Base-by-base conservation (phyloP, 768 basidiomycete species). In the Dictyophora rubrovolvata region DNA sequence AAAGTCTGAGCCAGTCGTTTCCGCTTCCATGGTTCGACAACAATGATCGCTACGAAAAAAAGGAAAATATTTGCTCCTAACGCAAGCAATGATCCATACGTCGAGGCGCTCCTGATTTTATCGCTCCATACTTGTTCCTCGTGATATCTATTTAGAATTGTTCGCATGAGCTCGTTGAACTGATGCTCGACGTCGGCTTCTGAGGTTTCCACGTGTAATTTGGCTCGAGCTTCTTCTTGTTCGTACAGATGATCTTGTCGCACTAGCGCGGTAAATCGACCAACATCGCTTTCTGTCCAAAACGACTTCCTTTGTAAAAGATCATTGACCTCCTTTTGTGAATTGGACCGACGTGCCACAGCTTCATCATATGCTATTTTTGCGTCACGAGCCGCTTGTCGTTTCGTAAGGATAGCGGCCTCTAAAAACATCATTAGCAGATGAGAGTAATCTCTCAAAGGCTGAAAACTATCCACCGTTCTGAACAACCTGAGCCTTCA, bases 111-210 rank as follows among this genome's bases (percentile, higher is more conserved):
- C 36, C 96, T 84, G 61, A 99, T 96, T 73, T 99, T 99, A 76
- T 99, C 95, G 55, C 90, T 93, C 96, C 96, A 99, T 1, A 97
- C 84, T 70, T 99, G 96, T 69, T 99, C 96, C 72, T 97, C 95
- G 73, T 98, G 95, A 70, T 98, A 98, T 2, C 59, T 80, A 53
- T 82, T 84, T 60, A 99, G 79, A 66, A 98, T 98, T 10, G 81
- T 77, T 58, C 84, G 84, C 86, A 95, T 89, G 63, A 97, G 79
- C 67, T 84, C 86, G 66, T 79, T 85, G 69, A 98, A 96, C 64
- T 87, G 89, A 49, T 80, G 80, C 64, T 99, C 96, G 17, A 93
- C 90, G 1, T 79, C 81, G 54, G 82, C 79, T 64, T 99, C 96
- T 1, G 82, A 78, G 46, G 82, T 78, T 20, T 79, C 77, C 2